phyloP scores from a whole-genome alignment of 305 asterid genomes.

The Rubia tinctorum region DNA sequence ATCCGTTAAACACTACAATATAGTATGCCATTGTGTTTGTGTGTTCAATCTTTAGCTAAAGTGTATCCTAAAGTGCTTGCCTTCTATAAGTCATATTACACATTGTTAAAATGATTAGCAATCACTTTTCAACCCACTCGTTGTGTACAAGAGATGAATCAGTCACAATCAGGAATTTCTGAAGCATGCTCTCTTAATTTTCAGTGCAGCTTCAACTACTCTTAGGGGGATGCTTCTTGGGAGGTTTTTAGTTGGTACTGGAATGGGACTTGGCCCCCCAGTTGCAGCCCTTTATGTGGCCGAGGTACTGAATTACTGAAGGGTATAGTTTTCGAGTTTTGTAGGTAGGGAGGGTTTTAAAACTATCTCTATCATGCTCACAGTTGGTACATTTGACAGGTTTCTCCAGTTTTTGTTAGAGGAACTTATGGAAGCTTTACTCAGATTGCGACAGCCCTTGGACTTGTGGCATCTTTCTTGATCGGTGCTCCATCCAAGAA shows the following conservation, averaged over 20 bases:
- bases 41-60: not conserved
- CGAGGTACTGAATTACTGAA: constrained; percentile 53
- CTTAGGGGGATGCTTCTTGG: constrained; percentile 92
- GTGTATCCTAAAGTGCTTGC: not conserved
- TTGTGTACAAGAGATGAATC: not conserved
- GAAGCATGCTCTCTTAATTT: constrained; percentile 13
- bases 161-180: not conserved
- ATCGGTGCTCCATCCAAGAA: constrained; percentile 82
- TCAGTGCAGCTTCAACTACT: constrained; percentile 77
- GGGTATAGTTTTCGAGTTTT: constrained; percentile 7
- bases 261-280: constrained; percentile 97
- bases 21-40: not conserved
- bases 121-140: not conserved
- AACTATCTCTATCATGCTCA: constrained; percentile 15
- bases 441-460: constrained; percentile 91
- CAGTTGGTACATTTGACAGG: constrained; percentile 40
- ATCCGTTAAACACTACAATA: not conserved
- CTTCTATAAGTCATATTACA: not conserved
- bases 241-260: constrained; percentile 81
- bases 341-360: constrained; percentile 11
- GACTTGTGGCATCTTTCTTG: constrained; percentile 66
- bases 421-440: constrained; percentile 94
- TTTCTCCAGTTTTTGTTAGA: constrained; percentile 88
- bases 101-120: not conserved
- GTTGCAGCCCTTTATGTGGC: constrained; percentile 92